Evolutionary conservation across 1,139 yeast species (phyloP).

Genomic region (Nakaseomyces glabratus): DNA sequence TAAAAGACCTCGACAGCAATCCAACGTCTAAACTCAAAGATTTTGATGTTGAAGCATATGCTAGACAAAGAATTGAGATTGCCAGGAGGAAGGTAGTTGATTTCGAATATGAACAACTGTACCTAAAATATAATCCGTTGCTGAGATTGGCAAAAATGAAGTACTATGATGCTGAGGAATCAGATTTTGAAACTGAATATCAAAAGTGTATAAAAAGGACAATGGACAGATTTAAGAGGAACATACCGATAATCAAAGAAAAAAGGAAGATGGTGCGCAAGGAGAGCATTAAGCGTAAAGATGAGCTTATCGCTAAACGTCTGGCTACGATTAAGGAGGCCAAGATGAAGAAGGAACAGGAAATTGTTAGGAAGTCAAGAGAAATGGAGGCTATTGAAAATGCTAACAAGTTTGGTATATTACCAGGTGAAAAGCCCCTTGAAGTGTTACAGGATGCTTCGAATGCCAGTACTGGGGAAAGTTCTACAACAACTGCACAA

Average conservation of each 20-base stretch:
- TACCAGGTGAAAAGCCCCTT: not conserved
- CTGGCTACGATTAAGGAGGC: not conserved
- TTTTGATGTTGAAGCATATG: constrained; percentile 51
- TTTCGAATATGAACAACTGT: constrained; percentile 27
- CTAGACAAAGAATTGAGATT: constrained; percentile 38
- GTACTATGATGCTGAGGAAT: not conserved
- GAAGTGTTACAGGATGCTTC: too few species aligned
- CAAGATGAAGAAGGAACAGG: constrained; percentile 2
- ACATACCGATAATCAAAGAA: not conserved
- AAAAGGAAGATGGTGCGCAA: constrained; percentile 1
- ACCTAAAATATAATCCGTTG: constrained; percentile 23
- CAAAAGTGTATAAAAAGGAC: constrained; percentile 2
- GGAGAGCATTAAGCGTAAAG: constrained; percentile 2
- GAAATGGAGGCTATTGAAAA: constrained; percentile 5
- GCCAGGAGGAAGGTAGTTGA: constrained; percentile 28
- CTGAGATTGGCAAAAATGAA: constrained; percentile 16
- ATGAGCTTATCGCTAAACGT: constrained; percentile 1
- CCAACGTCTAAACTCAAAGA: constrained; percentile 15
- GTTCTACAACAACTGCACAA: not conserved
- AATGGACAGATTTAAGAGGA: not conserved
- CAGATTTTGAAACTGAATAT: constrained; percentile 1
- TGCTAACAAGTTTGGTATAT: not conserved
- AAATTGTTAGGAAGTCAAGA: not conserved
- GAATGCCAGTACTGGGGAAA: too few species aligned
- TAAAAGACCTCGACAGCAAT: constrained; percentile 4